Percentiles rank a stretch among this genome's conserved stretches.
These are phyloP conservation scores for Naganishia albida DNA, from an alignment of 1,284 basidiomycete species.

Conservation along the genomic window DNA sequence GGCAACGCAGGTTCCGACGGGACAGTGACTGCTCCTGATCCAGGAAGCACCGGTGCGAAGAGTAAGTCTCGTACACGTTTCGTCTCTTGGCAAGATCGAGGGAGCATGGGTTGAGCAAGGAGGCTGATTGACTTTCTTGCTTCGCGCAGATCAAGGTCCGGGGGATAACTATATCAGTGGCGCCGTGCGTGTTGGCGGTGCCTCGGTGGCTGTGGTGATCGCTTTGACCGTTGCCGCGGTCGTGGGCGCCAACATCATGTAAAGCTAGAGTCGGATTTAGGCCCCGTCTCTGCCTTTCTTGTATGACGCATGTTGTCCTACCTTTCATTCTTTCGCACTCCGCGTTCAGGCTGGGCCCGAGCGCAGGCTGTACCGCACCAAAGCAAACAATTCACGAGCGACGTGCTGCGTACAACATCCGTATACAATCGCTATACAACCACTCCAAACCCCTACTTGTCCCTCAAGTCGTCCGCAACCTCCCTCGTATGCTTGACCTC, in stretches of 20 bases:
- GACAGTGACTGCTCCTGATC: slow-evolving; percentile 31
- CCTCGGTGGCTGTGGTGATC: slow-evolving; percentile 1
- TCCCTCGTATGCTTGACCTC: slow-evolving; percentile 42
- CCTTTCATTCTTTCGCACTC: not conserved
- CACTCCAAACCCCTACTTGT: slow-evolving; percentile 1
- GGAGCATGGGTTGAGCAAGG: not conserved
- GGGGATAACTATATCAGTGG: slow-evolving; percentile 23
- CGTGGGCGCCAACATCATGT: not conserved
- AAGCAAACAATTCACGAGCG: no score
- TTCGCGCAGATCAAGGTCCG: slow-evolving; percentile 24
- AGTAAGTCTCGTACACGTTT: no score
- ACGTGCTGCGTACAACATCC: no score
- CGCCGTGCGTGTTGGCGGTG: not conserved
- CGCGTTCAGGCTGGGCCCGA: no score
- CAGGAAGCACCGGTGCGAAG: slow-evolving; percentile 17
- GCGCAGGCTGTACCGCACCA: no score
- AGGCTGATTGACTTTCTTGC: not conserved
- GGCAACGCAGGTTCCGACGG: slow-evolving; percentile 28
- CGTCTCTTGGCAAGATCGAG: no score
- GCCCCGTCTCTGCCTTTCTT: not conserved
- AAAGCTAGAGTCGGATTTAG: not conserved
- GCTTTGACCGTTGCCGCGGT: not conserved
- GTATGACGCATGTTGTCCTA: not conserved
- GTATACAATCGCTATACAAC: slow-evolving; percentile 7
- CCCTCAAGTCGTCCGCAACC: slow-evolving; percentile 52